A percentile compares a stretch with the other conserved stretches of the same genome.
Conservation (phyloP, 2,329 filamentous ascomycete genomes). For the Pestalotiopsis sp. region DNA sequence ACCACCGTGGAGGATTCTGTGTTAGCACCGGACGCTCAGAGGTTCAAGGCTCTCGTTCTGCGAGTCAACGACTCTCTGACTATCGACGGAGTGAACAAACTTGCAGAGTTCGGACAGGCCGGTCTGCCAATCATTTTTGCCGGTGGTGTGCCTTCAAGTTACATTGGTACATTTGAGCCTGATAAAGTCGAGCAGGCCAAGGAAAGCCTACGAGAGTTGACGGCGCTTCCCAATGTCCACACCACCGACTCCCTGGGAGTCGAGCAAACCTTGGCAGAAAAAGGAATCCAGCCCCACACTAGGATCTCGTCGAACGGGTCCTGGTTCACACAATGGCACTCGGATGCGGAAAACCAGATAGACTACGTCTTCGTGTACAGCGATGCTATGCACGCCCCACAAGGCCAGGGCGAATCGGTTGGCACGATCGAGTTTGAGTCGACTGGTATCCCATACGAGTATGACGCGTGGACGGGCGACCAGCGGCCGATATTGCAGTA, state of each 20-base stretch:
- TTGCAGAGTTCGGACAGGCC: background rate
- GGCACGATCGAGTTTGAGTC: background rate
- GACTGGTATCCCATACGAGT: background rate
- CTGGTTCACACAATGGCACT: background rate
- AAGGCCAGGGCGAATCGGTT: background rate
- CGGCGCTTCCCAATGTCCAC: background rate
- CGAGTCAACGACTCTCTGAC: background rate
- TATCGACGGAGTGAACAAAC: background rate
- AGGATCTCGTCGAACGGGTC: background rate
- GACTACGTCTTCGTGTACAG: background rate
- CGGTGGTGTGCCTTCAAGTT: background rate
- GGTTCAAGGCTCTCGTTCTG: background rate
- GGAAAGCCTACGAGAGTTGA: background rate
- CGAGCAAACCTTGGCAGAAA: background rate
- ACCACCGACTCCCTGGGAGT: background rate
- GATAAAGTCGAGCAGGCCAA: background rate
- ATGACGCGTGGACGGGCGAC: background rate
- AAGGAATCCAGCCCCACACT: background rate
- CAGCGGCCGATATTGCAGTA: background rate
- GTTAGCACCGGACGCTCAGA: background rate
- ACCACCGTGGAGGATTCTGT: background rate
- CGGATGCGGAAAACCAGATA: background rate
- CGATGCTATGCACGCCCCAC: background rate
- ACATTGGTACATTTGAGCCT: background rate
- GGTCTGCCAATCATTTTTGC: background rate